Evolutionary conservation across 2,329 filamentous ascomycete genomes (phyloP).

Genomic region (Botrytis aclada): DNA sequence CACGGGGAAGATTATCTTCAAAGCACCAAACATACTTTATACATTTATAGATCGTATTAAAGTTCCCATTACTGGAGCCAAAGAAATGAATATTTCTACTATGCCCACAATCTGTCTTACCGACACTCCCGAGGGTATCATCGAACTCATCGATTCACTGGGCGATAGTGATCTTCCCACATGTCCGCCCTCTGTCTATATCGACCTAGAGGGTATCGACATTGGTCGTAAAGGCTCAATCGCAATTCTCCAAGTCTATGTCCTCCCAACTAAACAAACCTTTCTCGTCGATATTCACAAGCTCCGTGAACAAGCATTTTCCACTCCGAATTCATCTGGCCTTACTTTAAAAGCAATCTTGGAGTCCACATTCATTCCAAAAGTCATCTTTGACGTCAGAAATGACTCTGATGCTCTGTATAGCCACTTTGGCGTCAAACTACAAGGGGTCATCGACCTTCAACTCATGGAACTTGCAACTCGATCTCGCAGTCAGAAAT

Average conservation of each 20-base stretch:
- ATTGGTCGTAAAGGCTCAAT: constrained; percentile 43
- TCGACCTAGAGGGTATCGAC: constrained; percentile 46
- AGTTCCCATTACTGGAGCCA: neutral
- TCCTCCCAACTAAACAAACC: constrained; percentile 31
- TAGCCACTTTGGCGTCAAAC: constrained; percentile 42
- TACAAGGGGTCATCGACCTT: constrained; percentile 49
- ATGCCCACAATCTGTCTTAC: neutral
- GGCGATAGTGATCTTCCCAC: constrained; percentile 23
- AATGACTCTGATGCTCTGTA: constrained; percentile 57
- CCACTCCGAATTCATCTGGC: constrained; percentile 27
- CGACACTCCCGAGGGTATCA: constrained; percentile 9
- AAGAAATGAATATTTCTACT: neutral
- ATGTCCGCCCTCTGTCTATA: constrained; percentile 39
- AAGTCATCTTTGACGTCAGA: constrained; percentile 58
- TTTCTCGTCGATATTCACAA: constrained; percentile 45
- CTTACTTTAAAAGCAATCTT: constrained; percentile 43
- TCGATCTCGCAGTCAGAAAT: constrained; percentile 28
- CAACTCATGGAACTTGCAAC: constrained; percentile 55
- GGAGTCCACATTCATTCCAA: constrained; percentile 44
- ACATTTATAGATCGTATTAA: neutral
- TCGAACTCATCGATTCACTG: constrained; percentile 13
- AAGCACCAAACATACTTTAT: neutral
- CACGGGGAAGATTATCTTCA: neutral
- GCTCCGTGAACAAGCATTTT: constrained; percentile 41
- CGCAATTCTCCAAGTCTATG: constrained; percentile 42